These are phyloP conservation scores for Rugosomyces carneus DNA, from an alignment of 1,284 basidiomycete species.

Conservation along the genomic window DNA sequence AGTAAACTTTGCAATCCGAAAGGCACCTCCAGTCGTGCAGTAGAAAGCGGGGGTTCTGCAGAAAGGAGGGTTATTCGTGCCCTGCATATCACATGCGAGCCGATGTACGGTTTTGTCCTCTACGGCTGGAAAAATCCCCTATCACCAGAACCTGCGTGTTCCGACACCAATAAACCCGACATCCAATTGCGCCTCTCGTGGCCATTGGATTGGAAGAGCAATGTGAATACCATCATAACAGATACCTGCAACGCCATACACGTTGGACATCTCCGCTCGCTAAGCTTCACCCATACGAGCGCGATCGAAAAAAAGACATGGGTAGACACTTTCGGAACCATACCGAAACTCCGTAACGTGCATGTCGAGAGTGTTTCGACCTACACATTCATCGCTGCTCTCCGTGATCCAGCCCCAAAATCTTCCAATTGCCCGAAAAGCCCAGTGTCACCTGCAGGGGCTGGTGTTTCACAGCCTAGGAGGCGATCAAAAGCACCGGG, in stretches of 20 bases:
- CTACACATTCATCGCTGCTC: conserved; percentile 14
- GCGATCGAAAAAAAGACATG: conserved; percentile 11
- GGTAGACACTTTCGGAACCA: conserved; percentile 14
- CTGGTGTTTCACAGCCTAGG: conserved; percentile 5
- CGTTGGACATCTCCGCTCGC: conserved; percentile 16
- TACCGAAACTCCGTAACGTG: conserved; percentile 16
- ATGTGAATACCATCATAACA: conserved; percentile 8
- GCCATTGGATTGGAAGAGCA: conserved; percentile 5
- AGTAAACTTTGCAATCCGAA: conserved; percentile 11
- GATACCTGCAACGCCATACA: conserved; percentile 16
- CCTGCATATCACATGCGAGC: conserved; percentile 13
- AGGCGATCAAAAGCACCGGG: conserved; percentile 11
- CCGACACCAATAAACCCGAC: conserved; percentile 7
- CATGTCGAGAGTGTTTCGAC: conserved; percentile 14
- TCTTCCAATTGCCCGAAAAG: conserved; percentile 2
- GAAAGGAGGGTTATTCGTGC: conserved; percentile 12
- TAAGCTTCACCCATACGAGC: conserved; percentile 13
- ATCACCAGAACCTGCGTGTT: not conserved
- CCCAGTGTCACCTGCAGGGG: conserved; percentile 5
- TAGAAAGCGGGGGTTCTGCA: conserved; percentile 1
- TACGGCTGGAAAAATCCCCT: conserved; percentile 14
- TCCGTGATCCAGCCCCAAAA: conserved; percentile 9
- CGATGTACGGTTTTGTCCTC: conserved; percentile 11
- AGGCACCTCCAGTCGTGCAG: not conserved
- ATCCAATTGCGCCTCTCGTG: conserved; percentile 15